Percentiles rank a stretch among this genome's conserved stretches.
These are phyloP conservation scores for Kernera saxatilis DNA, from an alignment of 345 rosid species.

Conservation along the genomic window DNA sequence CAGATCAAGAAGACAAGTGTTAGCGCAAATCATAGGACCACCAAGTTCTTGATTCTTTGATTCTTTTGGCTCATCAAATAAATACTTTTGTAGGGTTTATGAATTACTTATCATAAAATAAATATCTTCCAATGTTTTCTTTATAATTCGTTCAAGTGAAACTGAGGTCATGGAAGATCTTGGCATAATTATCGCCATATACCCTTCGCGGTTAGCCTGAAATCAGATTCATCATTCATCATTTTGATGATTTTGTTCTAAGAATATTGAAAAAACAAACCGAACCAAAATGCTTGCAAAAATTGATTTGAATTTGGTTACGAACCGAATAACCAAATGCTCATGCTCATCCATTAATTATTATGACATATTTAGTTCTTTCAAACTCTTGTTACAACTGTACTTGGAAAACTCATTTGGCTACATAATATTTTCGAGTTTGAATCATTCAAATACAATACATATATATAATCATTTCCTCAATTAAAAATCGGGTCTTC, in stretches of 20 bases:
- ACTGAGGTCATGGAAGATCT: conserved; percentile 25
- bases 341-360: background rate
- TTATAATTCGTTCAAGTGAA: background rate
- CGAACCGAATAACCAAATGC: background rate
- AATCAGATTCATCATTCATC: background rate
- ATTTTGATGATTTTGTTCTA: background rate
- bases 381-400: background rate
- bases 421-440: background rate
- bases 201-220: conserved; percentile 67
- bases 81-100: background rate
- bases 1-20: conserved; percentile 59
- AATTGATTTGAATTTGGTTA: background rate
- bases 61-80: conserved; percentile 6
- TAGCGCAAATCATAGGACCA: conserved; percentile 38
- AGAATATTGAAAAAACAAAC: background rate
- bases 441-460: conserved; percentile 7
- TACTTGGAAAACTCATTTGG: background rate
- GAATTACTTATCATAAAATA: background rate
- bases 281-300: background rate
- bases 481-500: conserved; percentile 2
- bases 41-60: conserved; percentile 17
- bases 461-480: background rate
- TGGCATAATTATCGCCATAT: conserved; percentile 55
- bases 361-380: background rate
- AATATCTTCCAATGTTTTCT: background rate